Evolutionary conservation across 2,329 filamentous ascomycete species (phyloP).

Genomic region (Grosmannia penicillata): DNA sequence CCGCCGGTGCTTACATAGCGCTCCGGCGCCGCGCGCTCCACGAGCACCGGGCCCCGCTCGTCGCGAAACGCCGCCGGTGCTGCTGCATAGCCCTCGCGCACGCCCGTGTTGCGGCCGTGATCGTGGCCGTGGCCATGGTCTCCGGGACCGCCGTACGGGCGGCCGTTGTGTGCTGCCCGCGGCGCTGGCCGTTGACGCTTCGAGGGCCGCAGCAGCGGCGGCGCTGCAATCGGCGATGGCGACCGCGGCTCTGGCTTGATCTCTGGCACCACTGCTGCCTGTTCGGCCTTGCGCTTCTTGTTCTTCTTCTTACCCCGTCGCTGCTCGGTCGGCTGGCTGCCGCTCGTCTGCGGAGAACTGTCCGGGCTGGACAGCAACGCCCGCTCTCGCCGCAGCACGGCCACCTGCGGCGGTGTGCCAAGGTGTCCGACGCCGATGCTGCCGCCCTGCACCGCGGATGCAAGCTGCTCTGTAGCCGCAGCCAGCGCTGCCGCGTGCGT

Average conservation of each 20-base stretch:
- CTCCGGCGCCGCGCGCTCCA: conserved; percentile 17
- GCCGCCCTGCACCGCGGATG: conserved; percentile 13
- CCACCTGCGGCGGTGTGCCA: conserved; percentile 36
- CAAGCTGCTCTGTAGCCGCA: conserved; percentile 2
- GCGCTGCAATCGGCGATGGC: conserved; percentile 40
- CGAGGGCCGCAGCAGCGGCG: conserved; percentile 35
- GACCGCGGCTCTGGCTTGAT: conserved; percentile 54
- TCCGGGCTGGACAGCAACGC: conserved; percentile 39
- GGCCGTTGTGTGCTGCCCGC: conserved; percentile 16
- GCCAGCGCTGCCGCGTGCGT: conserved; percentile 50
- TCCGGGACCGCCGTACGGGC: conserved; percentile 33
- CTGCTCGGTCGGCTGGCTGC: not conserved
- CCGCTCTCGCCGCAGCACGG: conserved; percentile 37
- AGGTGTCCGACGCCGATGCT: not conserved
- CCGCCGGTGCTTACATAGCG: conserved; percentile 13
- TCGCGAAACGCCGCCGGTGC: too few relatives aligned
- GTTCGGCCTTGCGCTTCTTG: conserved; percentile 37
- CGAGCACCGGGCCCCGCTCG: conserved; percentile 19
- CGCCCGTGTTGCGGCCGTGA: too few relatives aligned
- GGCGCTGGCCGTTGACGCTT: conserved; percentile 40
- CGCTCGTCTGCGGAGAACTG: conserved; percentile 35
- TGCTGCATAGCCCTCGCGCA: conserved; percentile 19
- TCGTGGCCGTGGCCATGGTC: conserved; percentile 26
- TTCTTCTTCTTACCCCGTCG: conserved; percentile 28
- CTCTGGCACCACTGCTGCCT: conserved; percentile 32